Conservation (phyloP, 805 yeast genomes). For the Metschnikowia koreensis region DNA sequence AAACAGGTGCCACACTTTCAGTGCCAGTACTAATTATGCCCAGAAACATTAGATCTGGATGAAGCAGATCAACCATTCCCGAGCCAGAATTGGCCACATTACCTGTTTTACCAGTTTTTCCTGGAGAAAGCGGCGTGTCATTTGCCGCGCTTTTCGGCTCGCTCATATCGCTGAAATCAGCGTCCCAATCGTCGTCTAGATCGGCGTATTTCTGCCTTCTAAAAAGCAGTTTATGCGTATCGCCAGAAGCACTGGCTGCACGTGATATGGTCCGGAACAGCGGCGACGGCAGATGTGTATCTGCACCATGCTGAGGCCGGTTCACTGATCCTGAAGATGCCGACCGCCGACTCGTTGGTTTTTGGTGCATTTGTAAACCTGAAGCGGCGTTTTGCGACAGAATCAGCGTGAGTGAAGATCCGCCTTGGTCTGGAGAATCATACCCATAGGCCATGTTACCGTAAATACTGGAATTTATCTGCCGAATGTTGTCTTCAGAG, state of each 20-base stretch:
- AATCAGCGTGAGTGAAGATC: slow-evolving; percentile 1
- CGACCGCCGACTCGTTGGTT: slow-evolving; percentile 1
- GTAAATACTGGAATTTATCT: slow-evolving; percentile 37
- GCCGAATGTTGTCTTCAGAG: slow-evolving; percentile 21
- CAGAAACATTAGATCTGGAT: slow-evolving; percentile 38
- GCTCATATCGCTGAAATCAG: slow-evolving; percentile 48
- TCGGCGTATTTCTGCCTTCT: slow-evolving; percentile 51
- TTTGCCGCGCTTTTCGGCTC: slow-evolving; percentile 16
- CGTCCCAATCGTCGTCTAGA: slow-evolving; percentile 92
- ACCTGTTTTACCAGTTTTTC: slow-evolving; percentile 4
- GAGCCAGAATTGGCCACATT: slow-evolving; percentile 14
- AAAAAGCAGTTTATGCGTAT: slow-evolving; percentile 4
- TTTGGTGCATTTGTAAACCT: background rate
- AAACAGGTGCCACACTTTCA: slow-evolving; percentile 11
- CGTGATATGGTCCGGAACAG: slow-evolving; percentile 3
- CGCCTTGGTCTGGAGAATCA: slow-evolving; percentile 18
- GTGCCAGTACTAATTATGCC: slow-evolving; percentile 9
- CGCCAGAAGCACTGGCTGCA: slow-evolving; percentile 7
- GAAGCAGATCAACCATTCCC: slow-evolving; percentile 31
- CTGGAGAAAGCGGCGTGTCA: background rate
- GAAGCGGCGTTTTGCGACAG: background rate
- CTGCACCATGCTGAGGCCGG: background rate
- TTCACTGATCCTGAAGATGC: background rate
- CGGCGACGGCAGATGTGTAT: slow-evolving; percentile 1
- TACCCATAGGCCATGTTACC: slow-evolving; percentile 35